Percentiles rank a stretch among this genome's conserved stretches.
These are phyloP conservation scores for Mucor sp. DNA, from an alignment of 371 early-diverging fungal species.

Conservation along the genomic window DNA sequence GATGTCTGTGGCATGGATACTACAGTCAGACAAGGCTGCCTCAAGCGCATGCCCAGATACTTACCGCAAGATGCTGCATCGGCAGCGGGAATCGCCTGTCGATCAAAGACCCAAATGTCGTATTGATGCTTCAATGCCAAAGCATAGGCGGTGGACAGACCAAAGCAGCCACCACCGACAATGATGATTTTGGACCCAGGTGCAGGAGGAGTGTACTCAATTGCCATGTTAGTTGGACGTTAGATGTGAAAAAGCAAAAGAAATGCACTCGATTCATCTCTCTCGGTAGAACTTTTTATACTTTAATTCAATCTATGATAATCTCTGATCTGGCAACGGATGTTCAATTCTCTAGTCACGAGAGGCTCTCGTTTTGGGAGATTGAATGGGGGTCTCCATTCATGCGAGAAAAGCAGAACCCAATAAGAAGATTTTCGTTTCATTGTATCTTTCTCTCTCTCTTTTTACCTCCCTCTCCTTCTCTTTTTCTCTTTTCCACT, in stretches of 20 bases:
- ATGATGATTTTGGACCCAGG: constrained; percentile 38
- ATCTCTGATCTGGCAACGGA: not conserved
- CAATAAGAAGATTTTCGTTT: not conserved
- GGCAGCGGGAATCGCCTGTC: constrained; percentile 38
- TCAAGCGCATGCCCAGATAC: not conserved
- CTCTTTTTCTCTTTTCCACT: not conserved
- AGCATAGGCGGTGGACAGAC: constrained; percentile 55
- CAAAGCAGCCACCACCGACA: constrained; percentile 60
- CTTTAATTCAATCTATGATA: not conserved
- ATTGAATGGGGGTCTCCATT: not conserved
- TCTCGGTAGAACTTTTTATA: constrained; percentile 2
- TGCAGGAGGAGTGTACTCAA: constrained; percentile 13
- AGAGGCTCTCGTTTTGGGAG: not conserved
- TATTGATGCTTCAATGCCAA: constrained; percentile 31
- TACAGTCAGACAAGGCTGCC: too few species aligned
- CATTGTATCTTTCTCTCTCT: constrained; percentile 2
- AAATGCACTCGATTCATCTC: not conserved
- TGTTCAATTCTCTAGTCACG: not conserved
- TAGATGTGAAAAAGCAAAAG: constrained; percentile 6
- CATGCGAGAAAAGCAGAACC: not conserved
- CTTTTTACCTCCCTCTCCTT: constrained; percentile 1
- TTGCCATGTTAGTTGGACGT: not conserved
- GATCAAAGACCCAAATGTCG: constrained; percentile 50
- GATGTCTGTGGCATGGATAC: constrained; percentile 33
- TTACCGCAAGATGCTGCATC: constrained; percentile 53